These are phyloP conservation scores for Botrytis elliptica DNA, from an alignment of 2,329 filamentous ascomycete species.

Conservation along the genomic window DNA sequence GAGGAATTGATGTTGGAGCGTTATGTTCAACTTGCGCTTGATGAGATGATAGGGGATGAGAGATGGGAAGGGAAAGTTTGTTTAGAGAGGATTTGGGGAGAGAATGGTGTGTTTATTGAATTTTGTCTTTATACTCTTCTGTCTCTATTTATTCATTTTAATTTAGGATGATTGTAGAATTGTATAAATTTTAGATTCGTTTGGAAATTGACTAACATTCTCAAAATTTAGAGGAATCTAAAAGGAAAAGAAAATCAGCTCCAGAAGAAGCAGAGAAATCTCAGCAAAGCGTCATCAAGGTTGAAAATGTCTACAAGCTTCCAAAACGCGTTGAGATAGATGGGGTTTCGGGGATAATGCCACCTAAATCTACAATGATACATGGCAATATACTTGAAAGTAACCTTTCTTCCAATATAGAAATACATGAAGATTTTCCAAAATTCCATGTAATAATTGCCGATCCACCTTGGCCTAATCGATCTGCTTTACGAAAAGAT, in stretches of 20 bases:
- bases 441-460: conserved; percentile 67
- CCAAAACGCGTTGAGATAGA: background rate
- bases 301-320: background rate
- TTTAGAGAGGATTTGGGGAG: conserved; percentile 13
- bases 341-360: background rate
- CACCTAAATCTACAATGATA: conserved; percentile 4
- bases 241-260: background rate
- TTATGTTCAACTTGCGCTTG: conserved; percentile 34
- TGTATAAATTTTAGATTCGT: background rate
- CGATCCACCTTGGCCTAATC: conserved; percentile 81
- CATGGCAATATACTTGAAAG: background rate
- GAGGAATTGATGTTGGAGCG: conserved; percentile 35
- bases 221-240: background rate
- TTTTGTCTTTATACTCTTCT: background rate
- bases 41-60: conserved; percentile 27
- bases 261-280: background rate
- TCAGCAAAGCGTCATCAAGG: background rate
- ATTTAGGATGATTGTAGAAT: background rate
- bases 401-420: background rate
- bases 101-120: background rate
- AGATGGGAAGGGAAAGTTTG: conserved; percentile 40
- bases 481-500: conserved; percentile 64
- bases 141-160: background rate
- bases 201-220: background rate
- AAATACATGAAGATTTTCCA: conserved; percentile 40